Evolutionary conservation across 1,284 basidiomycete genomes (phyloP).

Genomic region (Cutaneotrichosporon arboriforme): DNA sequence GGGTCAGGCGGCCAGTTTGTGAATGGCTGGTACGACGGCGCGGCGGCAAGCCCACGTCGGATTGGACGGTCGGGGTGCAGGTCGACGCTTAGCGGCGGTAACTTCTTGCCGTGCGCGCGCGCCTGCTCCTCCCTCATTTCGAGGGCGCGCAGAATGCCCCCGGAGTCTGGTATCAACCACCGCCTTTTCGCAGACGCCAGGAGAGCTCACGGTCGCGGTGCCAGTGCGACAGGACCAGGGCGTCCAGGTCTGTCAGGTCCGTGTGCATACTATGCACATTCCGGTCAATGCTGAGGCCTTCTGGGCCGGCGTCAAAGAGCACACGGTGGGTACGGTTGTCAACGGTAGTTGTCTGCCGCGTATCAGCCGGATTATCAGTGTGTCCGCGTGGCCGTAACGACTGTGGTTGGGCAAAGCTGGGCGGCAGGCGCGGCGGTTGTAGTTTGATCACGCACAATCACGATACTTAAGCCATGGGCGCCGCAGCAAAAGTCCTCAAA

Average conservation of each 20-base stretch:
- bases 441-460: slow-evolving; percentile 59
- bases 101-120: not conserved
- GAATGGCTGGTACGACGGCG: slow-evolving; percentile 56
- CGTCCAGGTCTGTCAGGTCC: slow-evolving; percentile 55
- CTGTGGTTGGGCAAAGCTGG: not conserved
- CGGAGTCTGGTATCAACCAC: slow-evolving; percentile 55
- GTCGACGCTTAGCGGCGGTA: slow-evolving; percentile 57
- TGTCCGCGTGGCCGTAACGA: too few species aligned
- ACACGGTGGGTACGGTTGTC: slow-evolving; percentile 54
- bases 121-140: slow-evolving; percentile 42
- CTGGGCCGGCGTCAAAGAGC: slow-evolving; percentile 75
- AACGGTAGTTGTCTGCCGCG: slow-evolving; percentile 34
- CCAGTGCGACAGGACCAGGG: slow-evolving; percentile 72
- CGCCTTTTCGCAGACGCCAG: too few species aligned
- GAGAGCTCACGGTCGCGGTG: slow-evolving; percentile 59
- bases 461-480: slow-evolving; percentile 71
- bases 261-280: slow-evolving; percentile 62
- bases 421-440: not conserved
- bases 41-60: slow-evolving; percentile 65
- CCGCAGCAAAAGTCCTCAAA: slow-evolving; percentile 74
- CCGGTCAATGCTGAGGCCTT: slow-evolving; percentile 62
- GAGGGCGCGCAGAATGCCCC: slow-evolving; percentile 56
- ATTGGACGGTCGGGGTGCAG: slow-evolving; percentile 68
- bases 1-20: slow-evolving; percentile 63
- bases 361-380: not conserved